Base-by-base conservation (phyloP, 2,329 filamentous ascomycete species). In the Xylariaceae sp. region DNA sequence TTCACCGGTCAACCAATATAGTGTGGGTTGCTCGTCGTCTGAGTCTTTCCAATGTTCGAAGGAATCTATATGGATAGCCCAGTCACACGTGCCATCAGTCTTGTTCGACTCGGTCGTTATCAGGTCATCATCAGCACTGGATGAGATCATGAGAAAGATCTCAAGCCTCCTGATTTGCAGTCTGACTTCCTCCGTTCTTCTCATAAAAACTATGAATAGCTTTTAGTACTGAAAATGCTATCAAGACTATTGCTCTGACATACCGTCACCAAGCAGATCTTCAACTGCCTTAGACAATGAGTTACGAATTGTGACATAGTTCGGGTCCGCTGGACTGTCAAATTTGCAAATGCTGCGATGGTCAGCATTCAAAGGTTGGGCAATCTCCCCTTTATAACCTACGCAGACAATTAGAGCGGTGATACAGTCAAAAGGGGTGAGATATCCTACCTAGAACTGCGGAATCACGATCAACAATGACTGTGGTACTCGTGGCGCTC, bases 341-440 rank as follows among this genome's bases (percentile, higher is more conserved):
- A 48, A 48, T 19, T 48, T 48, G 46, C 42, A 48, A 2, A 48
- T 48, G 14, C 42, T 45, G 17, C 37, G 41, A 35, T 48, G 42
- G n/a, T 48, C 46, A 10, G 42, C 46, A 38, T 45, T 45, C 32
- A 45, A 40, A 11, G 46, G 46, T 17, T 41, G 40, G 22, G 40
- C 42, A 37, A 38, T 45, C 37, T 48, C 46, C 3, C 39, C 41
- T 4, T 21, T 43, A 38, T 48, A 48, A 22, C 37, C 37, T 39
- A 25, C 19, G 4, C 10, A 10, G 10, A 6, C 17, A 7, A 17
- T 35, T 35, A 35, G 33, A 11, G 14, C 8, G 25, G 8, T 11
- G 33, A 17, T 17, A 35, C 8, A 10, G 7, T 10, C 6, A 10
- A 17, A 17, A 7, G 17, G 17, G 33, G 10, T 16, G 8, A 10